Percentiles rank a stretch among this genome's conserved stretches.
These are phyloP conservation scores for Clarireedia homoeocarpa DNA, from an alignment of 2,329 filamentous ascomycete genomes.

Conservation along the genomic window DNA sequence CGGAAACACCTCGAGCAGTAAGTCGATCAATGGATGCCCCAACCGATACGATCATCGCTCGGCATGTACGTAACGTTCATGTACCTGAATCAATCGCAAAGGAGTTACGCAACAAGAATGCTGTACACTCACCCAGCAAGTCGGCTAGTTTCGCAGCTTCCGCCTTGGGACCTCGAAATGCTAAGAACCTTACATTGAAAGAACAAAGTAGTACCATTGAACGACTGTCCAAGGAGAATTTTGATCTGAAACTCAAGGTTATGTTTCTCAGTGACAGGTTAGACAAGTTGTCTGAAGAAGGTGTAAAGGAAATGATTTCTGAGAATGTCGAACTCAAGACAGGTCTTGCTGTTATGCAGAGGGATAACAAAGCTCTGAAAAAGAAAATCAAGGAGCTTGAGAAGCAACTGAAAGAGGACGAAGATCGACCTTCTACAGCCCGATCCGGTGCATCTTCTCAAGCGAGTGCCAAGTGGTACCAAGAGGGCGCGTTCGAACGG, in stretches of 20 bases:
- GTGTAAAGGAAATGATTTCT: conserved; percentile 94
- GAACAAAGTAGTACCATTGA: conserved; percentile 98
- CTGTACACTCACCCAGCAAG: conserved; percentile 50
- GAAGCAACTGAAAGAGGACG: conserved; percentile 62
- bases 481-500: conserved; percentile 55
- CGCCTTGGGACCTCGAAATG: conserved; percentile 42
- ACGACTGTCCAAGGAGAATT: conserved; percentile 93
- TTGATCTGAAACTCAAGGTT: conserved; percentile 93
- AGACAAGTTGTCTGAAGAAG: conserved; percentile 89
- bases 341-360: conserved; percentile 77
- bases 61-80: conserved; percentile 82
- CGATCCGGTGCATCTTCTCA: conserved; percentile 48
- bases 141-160: conserved; percentile 42
- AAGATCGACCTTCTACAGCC: conserved; percentile 53
- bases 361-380: conserved; percentile 79
- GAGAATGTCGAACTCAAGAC: conserved; percentile 96
- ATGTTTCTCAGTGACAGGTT: conserved; percentile 93
- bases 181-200: conserved; percentile 77
- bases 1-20: conserved; percentile 65
- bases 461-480: conserved; percentile 45
- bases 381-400: conserved; percentile 81
- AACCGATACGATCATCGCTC: conserved; percentile 81
- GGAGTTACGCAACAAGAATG: conserved; percentile 73
- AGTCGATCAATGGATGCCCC: conserved; percentile 50
- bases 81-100: conserved; percentile 82